phyloP scores from a whole-genome alignment of 441 rosid genomes.

The Gossypium aridum region DNA sequence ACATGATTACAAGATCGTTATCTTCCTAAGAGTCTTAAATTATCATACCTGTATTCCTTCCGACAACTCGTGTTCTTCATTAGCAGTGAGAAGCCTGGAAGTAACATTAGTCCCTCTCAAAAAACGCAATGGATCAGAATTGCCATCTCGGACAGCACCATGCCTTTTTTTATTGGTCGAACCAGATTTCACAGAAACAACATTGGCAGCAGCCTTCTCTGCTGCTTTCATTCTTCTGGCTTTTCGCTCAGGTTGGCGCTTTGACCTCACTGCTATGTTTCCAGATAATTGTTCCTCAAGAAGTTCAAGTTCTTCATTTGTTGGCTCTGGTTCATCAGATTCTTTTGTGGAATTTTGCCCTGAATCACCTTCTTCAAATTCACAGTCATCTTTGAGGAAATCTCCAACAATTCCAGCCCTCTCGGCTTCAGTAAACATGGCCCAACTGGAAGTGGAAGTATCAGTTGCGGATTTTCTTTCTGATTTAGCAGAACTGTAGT shows the following conservation, averaged over 20 bases:
- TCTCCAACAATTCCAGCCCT: conserved; percentile 54
- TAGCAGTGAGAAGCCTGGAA: conserved; percentile 72
- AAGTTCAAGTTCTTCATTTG: conserved; percentile 42
- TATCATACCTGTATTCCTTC: conserved; percentile 81
- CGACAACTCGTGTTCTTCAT: conserved; percentile 67
- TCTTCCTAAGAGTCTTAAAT: background rate
- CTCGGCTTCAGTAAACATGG: conserved; percentile 49
- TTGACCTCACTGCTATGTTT: conserved; percentile 65
- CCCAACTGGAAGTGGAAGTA: conserved; percentile 36
- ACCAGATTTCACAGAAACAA: conserved; percentile 44
- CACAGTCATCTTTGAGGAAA: conserved; percentile 29
- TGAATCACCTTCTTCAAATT: conserved; percentile 25
- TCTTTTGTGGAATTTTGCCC: conserved; percentile 25
- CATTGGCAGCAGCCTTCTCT: conserved; percentile 50
- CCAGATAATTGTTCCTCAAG: conserved; percentile 47
- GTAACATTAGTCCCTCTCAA: conserved; percentile 60
- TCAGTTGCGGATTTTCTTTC: conserved; percentile 27
- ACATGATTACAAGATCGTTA: background rate
- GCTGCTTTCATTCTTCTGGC: conserved; percentile 63
- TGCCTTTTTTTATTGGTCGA: conserved; percentile 57
- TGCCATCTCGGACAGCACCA: conserved; percentile 43
- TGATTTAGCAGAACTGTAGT: conserved; percentile 20
- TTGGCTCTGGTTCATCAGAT: conserved; percentile 42
- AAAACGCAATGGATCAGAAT: conserved; percentile 76
- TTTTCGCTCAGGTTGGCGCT: conserved; percentile 72